Evolutionary conservation across 73 alveolate genomes (phyloP).

Genomic region (Halteria grandinella): DNA sequence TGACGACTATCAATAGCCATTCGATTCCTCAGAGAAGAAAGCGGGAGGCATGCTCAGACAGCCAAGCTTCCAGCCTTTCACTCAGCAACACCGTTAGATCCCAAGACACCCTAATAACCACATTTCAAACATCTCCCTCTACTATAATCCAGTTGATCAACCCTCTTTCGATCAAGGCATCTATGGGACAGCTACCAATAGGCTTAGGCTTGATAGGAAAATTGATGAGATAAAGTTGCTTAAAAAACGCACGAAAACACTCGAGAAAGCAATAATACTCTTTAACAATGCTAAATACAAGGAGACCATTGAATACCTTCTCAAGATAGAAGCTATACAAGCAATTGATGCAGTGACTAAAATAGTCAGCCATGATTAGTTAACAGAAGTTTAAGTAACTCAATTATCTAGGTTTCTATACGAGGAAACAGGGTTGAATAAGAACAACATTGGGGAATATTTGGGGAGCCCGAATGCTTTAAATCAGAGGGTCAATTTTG

Average conservation of each 20-base stretch:
- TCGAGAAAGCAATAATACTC: conserved; percentile 6
- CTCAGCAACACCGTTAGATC: too few species aligned
- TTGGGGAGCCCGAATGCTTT: neutral
- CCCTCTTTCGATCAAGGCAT: too few species aligned
- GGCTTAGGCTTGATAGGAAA: too few species aligned
- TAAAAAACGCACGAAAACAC: neutral
- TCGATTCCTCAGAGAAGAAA: too few species aligned
- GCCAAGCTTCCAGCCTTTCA: too few species aligned
- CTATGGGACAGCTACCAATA: too few species aligned
- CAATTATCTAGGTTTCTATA: neutral
- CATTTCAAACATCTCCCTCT: too few species aligned
- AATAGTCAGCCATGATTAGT: neutral
- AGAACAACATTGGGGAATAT: conserved; percentile 33
- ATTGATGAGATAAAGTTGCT: too few species aligned
- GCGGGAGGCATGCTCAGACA: too few species aligned
- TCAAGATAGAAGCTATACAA: neutral
- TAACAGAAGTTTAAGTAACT: neutral
- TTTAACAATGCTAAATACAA: conserved; percentile 26
- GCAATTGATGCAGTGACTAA: neutral
- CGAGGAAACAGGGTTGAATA: conserved; percentile 6
- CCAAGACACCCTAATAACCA: too few species aligned
- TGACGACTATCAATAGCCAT: too few species aligned
- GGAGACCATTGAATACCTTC: neutral
- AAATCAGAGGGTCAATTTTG: neutral
- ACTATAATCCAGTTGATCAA: too few species aligned